Percentiles rank a stretch among this genome's conserved stretches.
Conservation (phyloP, 257 asterid genomes). For the Solanum rostratum region DNA sequence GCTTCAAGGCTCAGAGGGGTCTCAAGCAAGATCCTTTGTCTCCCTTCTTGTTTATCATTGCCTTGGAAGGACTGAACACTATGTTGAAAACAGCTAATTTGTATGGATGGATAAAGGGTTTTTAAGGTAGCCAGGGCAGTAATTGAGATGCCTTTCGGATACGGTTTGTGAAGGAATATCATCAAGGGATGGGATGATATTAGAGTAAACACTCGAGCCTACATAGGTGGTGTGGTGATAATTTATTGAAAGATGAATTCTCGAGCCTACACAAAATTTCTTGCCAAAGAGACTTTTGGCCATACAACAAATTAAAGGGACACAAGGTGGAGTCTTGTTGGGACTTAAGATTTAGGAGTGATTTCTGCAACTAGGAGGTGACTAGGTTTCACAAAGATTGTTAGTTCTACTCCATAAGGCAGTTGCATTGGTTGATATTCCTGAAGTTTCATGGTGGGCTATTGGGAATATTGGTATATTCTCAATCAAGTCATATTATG, state of each 20-base stretch:
- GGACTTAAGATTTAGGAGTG: not conserved
- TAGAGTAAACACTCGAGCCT: not conserved
- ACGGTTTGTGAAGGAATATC: not conserved
- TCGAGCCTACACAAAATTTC: not conserved
- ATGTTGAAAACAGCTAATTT: not conserved
- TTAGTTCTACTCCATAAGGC: too few relatives aligned
- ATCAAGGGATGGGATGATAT: not conserved
- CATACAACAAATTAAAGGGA: not conserved
- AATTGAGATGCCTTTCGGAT: not conserved
- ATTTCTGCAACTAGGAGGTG: not conserved
- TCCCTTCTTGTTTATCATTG: not conserved
- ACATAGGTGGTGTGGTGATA: not conserved
- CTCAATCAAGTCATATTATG: not conserved
- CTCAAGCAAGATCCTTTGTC: not conserved
- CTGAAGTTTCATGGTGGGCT: not conserved
- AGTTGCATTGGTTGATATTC: not conserved
- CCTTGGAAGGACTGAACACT: not conserved
- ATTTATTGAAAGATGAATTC: not conserved
- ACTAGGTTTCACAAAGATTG: too few relatives aligned
- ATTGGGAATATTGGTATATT: not conserved
- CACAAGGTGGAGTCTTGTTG: not conserved
- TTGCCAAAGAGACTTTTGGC: not conserved
- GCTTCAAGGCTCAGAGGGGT: not conserved
- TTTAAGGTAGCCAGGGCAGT: not conserved
- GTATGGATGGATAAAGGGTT: not conserved